Evolutionary conservation across 2,329 filamentous ascomycete genomes (phyloP).

Genomic region (Ramularia endophylla): DNA sequence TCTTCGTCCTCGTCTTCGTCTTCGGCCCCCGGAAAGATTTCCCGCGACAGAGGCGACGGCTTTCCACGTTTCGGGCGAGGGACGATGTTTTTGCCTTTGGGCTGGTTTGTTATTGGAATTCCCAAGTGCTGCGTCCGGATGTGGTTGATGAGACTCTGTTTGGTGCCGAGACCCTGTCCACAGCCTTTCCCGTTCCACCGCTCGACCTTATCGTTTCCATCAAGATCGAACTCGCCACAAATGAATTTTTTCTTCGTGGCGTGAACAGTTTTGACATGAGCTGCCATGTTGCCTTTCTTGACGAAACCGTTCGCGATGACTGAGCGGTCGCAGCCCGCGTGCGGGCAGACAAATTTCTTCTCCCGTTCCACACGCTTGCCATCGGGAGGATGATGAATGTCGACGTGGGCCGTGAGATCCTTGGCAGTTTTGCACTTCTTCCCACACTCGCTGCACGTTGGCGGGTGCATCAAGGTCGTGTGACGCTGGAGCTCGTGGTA

Average conservation of each 20-base stretch:
- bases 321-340: constrained; percentile 55
- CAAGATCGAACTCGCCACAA: constrained; percentile 67
- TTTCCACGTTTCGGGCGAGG: constrained; percentile 4
- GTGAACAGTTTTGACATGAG: constrained; percentile 72
- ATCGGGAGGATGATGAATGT: constrained; percentile 41
- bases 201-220: constrained; percentile 49
- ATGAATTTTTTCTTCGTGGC: constrained; percentile 66
- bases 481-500: constrained; percentile 67
- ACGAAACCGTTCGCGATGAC: constrained; percentile 71
- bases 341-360: constrained; percentile 19
- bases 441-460: constrained; percentile 67
- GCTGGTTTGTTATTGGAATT: constrained; percentile 26
- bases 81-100: too few species aligned
- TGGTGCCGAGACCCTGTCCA: constrained; percentile 68
- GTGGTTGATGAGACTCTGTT: constrained; percentile 75
- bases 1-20: constrained; percentile 8
- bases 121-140: constrained; percentile 75
- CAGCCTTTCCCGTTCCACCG: constrained; percentile 64
- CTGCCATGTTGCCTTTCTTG: constrained; percentile 73
- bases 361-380: background rate
- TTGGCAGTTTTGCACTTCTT: constrained; percentile 58
- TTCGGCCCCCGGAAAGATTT: constrained; percentile 1
- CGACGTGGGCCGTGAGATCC: constrained; percentile 69
- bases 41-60: constrained; percentile 5
- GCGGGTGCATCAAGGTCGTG: constrained; percentile 65